Conservation (phyloP, 1,139 yeast species). For the Pichia sp. region DNA sequence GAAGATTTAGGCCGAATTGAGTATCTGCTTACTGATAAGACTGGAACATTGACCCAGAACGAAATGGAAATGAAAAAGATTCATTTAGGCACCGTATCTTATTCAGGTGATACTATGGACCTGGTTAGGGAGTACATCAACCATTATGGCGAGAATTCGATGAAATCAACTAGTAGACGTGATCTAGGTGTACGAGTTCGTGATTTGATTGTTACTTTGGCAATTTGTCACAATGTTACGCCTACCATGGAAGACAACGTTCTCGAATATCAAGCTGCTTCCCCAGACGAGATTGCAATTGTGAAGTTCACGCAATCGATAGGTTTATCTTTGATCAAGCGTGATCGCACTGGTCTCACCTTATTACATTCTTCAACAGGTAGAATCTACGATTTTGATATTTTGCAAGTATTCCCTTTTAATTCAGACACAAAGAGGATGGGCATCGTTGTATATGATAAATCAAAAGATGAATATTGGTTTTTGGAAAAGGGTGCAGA, state of each 20-base stretch:
- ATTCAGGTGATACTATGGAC: constrained; percentile 89
- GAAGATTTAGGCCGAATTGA: constrained; percentile 97
- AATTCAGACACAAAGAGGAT: constrained; percentile 93
- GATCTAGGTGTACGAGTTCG: constrained; percentile 74
- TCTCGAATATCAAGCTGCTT: constrained; percentile 89
- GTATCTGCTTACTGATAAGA: constrained; percentile 86
- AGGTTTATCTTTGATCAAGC: constrained; percentile 70
- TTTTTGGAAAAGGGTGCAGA: constrained; percentile 96
- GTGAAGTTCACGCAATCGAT: constrained; percentile 86
- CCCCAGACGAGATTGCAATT: constrained; percentile 97
- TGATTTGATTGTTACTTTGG: constrained; percentile 75
- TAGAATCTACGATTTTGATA: constrained; percentile 53
- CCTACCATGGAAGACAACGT: constrained; percentile 69
- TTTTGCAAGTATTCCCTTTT: constrained; percentile 85
- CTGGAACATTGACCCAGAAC: constrained; percentile 96
- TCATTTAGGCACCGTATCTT: constrained; percentile 88
- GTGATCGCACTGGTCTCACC: constrained; percentile 76
- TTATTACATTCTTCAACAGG: constrained; percentile 62
- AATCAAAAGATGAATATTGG: constrained; percentile 63
- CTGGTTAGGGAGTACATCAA: constrained; percentile 70
- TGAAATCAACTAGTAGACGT: constrained; percentile 40
- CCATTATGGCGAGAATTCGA: constrained; percentile 27
- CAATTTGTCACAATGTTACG: constrained; percentile 94
- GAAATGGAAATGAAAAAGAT: constrained; percentile 96
- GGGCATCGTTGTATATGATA: constrained; percentile 81